Conservation (phyloP, 495 filamentous ascomycete species). For the Aeminium ludgeri region DNA sequence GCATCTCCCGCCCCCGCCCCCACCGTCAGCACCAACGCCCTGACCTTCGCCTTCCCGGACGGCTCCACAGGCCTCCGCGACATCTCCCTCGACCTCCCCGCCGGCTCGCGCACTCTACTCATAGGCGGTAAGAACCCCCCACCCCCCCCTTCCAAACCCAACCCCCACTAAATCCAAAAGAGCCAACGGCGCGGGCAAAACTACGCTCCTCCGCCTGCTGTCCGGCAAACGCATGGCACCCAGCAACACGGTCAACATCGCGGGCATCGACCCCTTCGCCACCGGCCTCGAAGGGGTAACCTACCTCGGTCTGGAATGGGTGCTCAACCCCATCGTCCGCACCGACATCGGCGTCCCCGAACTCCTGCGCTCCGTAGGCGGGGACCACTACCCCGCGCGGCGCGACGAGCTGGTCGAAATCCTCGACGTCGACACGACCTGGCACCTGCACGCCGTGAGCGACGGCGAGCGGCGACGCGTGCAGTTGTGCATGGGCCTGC, state of each 20-base stretch:
- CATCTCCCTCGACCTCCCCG: constrained; percentile 58
- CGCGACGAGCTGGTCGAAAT: constrained; percentile 75
- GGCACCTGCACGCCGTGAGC: constrained; percentile 88
- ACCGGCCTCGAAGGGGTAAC: constrained; percentile 78
- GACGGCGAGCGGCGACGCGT: constrained; percentile 86
- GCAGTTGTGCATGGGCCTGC: constrained; percentile 86
- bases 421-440: constrained; percentile 76
- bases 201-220: constrained; percentile 75
- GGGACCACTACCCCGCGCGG: constrained; percentile 60
- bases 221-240: constrained; percentile 91
- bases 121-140: constrained; percentile 53
- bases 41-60: constrained; percentile 84
- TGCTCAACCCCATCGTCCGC: constrained; percentile 90
- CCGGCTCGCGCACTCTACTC: constrained; percentile 71
- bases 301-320: constrained; percentile 96
- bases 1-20: constrained; percentile 18
- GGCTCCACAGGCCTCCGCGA: constrained; percentile 51
- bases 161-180: constrained; percentile 17
- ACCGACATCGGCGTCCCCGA: constrained; percentile 85
- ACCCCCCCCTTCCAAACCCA: not conserved
- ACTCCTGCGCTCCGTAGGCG: constrained; percentile 70
- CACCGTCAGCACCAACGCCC: constrained; percentile 50
- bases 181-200: constrained; percentile 96
- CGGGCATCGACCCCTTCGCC: constrained; percentile 79
- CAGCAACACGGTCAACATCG: constrained; percentile 48